A percentile compares a stretch with the other conserved stretches of the same genome.
Evolutionary conservation across 2,329 filamentous ascomycete species (phyloP).

Genomic region (Sporothrix mexicana): DNA sequence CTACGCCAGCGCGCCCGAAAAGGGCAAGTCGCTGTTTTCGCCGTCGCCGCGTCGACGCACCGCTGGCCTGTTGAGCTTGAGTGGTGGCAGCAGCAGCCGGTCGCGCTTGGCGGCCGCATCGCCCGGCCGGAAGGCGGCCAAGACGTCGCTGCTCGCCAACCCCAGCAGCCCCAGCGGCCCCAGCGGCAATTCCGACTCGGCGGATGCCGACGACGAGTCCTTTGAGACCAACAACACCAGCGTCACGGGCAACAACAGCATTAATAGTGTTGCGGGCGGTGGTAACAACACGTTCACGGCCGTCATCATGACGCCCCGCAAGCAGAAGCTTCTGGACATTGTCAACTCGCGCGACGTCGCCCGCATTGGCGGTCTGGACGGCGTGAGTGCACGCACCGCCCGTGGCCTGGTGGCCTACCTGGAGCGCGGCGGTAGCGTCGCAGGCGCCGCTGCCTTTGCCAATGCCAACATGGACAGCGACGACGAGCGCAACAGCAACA

Average conservation of each 20-base stretch:
- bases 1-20: constrained; percentile 42
- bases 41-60: constrained; percentile 26
- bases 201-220: constrained; percentile 51
- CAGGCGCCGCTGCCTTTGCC: constrained; percentile 37
- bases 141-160: constrained; percentile 40
- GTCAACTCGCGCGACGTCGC: constrained; percentile 74
- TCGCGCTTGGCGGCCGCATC: background rate
- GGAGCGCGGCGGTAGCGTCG: constrained; percentile 50
- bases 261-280: no score
- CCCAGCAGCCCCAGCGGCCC: constrained; percentile 22
- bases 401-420: constrained; percentile 63
- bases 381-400: constrained; percentile 76
- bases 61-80: background rate
- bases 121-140: constrained; percentile 39
- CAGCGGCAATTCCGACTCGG: constrained; percentile 13
- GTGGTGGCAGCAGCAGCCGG: no score
- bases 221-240: constrained; percentile 29
- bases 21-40: background rate
- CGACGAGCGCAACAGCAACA: constrained; percentile 34
- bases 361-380: constrained; percentile 69
- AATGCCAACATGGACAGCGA: constrained; percentile 40
- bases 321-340: constrained; percentile 68
- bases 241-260: no score
- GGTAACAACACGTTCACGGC: no score
- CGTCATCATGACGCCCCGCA: constrained; percentile 54